These are phyloP conservation scores for Fonticula alba DNA, from an alignment of 78 protist species.

Conservation along the genomic window DNA sequence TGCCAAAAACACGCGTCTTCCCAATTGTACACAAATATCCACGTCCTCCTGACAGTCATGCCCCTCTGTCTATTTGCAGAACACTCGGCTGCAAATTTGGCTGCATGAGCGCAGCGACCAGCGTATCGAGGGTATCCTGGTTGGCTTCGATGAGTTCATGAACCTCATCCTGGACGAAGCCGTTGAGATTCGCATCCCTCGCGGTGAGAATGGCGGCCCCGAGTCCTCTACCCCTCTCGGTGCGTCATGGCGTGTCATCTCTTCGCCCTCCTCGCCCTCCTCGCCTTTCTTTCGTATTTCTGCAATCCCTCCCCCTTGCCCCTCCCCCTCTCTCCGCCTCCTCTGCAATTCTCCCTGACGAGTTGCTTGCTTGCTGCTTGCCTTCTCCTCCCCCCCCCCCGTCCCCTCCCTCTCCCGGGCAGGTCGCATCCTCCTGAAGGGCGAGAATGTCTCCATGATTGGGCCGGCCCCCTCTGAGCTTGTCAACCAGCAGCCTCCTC, in stretches of 20 bases:
- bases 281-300: background rate
- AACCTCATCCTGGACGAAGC: conserved; percentile 28
- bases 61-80: background rate
- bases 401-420: no score
- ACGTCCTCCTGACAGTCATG: background rate
- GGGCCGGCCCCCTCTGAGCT: no score
- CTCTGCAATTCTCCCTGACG: background rate
- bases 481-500: no score
- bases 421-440: background rate
- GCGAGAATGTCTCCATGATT: background rate
- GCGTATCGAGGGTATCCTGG: background rate
- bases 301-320: background rate
- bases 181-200: no score
- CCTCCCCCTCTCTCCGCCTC: background rate
- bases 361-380: background rate
- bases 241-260: background rate
- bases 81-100: background rate
- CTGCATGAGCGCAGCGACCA: background rate
- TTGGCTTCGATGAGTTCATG: conserved; percentile 68
- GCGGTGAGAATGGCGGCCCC: background rate
- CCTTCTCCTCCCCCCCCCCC: no score
- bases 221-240: background rate
- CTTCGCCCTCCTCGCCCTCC: background rate
- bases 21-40: background rate
- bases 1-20: background rate